Conservation (phyloP, 1,284 basidiomycete species). For the Meira miltonrushii region DNA sequence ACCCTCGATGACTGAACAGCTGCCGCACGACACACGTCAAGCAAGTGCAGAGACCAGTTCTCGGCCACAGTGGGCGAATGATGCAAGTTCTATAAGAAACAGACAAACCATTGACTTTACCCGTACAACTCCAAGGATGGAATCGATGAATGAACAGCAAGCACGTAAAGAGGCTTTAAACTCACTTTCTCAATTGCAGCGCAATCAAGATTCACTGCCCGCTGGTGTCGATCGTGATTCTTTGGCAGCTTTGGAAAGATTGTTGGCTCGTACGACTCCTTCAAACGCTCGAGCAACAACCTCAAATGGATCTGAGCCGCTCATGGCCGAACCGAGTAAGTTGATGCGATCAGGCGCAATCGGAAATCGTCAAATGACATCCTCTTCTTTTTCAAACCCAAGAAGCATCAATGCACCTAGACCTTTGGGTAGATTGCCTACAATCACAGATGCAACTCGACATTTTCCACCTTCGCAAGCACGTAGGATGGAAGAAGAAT, state of each 20-base stretch:
- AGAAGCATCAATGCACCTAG: constrained; percentile 13
- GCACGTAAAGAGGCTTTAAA: neutral
- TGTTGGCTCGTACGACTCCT: neutral
- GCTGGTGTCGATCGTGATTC: constrained; percentile 6
- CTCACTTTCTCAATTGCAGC: neutral
- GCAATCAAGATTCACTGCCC: neutral
- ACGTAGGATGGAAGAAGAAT: neutral
- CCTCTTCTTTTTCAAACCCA: constrained; percentile 14
- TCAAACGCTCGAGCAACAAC: neutral
- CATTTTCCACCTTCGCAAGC: constrained; percentile 13
- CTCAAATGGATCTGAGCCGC: neutral
- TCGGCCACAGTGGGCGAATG: too few relatives aligned
- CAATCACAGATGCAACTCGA: constrained; percentile 14
- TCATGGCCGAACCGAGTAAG: neutral
- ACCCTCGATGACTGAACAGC: too few relatives aligned
- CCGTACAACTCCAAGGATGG: too few relatives aligned
- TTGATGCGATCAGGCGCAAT: constrained; percentile 14
- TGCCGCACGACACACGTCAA: too few relatives aligned
- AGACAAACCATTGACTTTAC: too few relatives aligned
- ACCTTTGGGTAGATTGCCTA: constrained; percentile 15
- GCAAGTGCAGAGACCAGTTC: too few relatives aligned
- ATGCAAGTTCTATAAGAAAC: too few relatives aligned
- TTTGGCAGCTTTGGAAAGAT: neutral
- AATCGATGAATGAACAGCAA: constrained; percentile 4
- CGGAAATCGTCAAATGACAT: constrained; percentile 8